Base-by-base conservation (phyloP, 768 basidiomycete species). In the Nevesoporus exiguus region DNA sequence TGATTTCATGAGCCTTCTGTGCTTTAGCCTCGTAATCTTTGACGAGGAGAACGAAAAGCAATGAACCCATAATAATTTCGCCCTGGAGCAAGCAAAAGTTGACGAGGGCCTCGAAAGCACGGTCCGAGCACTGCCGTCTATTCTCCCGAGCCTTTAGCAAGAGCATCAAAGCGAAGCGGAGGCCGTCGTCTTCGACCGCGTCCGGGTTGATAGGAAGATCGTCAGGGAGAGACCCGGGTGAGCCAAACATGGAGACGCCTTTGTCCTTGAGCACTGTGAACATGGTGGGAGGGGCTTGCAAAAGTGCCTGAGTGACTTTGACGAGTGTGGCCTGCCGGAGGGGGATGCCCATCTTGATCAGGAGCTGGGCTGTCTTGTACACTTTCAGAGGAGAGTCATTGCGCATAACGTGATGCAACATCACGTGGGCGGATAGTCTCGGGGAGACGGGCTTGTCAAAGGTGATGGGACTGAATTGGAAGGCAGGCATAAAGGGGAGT, bases 61-160 rank as follows among this genome's bases (percentile, higher is more conserved):
- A 70, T 1, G 86, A 84, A 0, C 81, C 89, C n/a, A 88, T 75
- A 37, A 92, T 77, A 46, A 93, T 83, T 64, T 93, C 90, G 24
- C 88, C 88, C 47, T 92, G 88, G 36, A 90, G 66, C 19, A 93
- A 73, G 52, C 85, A 87, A 9, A 84, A 77, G 4, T 78, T 73
- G 58, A 91, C 75, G 46, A 90, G 68, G 2, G 75, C 74, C 48
- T 78, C 77, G 63, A 83, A 88, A 76, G 88, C 82, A 29, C 74
- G 71, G n/a, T 78, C 70, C 2, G 82, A 80, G 41, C 84, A 79
- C 29, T 76, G 72, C 47, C 81, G 80, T 27, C 81, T 76, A 41
- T 79, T 77, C 39, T 75, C 67, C n/a, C 80, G 77, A 0, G 86
- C 85, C 4, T 73, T 67, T 40, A 71, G 61, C 24, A 89, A 66